Evolutionary conservation across 345 rosid genomes (phyloP), one percentile per base, ranked within the genome.

Genomic region (Eucalyptus sp.): DNA sequence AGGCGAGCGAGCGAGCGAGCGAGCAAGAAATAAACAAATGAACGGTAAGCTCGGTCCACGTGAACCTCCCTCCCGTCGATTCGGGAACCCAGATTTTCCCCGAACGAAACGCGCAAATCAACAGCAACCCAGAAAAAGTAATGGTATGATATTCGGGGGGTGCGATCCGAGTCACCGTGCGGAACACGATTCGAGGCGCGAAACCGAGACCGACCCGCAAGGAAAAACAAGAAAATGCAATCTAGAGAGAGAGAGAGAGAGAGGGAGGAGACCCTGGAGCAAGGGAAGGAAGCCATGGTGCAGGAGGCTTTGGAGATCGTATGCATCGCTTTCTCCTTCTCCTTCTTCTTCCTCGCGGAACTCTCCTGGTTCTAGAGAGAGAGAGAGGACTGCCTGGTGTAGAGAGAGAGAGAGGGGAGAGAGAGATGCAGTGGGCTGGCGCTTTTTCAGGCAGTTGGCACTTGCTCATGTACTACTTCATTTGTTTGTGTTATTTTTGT

Each of bases 291-390:
- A 83, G 98, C 93, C 96, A 94, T 94, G 84, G 94, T 90, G 89
- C 92, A 95, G 79, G 99, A 97, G 87, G 97, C 97, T 91, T 94
- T 96, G 58, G 94, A 93, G 92, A 97, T 95, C 91, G 94, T 91
- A 86, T 95, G 96, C 96, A 95, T 94, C 90, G 60, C 94, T 88
- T 90, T 41, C 56, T 52, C 2, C 58, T 51, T 2, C 54, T 52
- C 1, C 58, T 52, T 52, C 88, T 29, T 52, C 88, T 50, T 60
- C 31, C 86, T 64, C 12, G 87, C 68, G 17, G 14, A 48, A 76
- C 41, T 41, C 84, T 76, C 84, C 84, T 76, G 13, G 48, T 11
- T 50, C 87, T 49, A 27, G 12, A 46, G 20, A 37, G 46, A 37
- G 46, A 10, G 13, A 71, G 20, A 15, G 81, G 46, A 71, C 13